Base-by-base conservation (phyloP, 2,329 filamentous ascomycete genomes). In the Trichoderma atrobrunneum region DNA sequence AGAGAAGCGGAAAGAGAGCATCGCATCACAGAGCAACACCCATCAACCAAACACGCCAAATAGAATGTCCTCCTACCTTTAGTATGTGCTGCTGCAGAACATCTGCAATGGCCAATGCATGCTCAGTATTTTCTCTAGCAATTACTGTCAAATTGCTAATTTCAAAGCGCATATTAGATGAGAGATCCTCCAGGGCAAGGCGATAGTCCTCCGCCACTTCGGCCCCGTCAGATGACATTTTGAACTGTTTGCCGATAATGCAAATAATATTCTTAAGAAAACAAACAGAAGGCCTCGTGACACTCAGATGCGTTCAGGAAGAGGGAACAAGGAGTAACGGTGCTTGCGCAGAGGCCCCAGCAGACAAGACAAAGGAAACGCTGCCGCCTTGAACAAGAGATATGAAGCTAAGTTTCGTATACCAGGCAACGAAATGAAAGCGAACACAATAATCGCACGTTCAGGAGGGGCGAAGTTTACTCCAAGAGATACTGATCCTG, bases 81-180 rank as follows among this genome's bases (percentile, higher is more conserved):
- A 94, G 91, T 82, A 99, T 98, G 80, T 99, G 96, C 75, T 95
- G 92, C 81, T 97, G 93, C 77, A 99, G 85, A 63, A 93, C 93
- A 78, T 93, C 90, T 21, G 96, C 95, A 78, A 99, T 98, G 75
- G 93, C 93, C 81, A 97, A 90, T 43, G 96, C 96, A 85, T 98
- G 93, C 83, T 97, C 94, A 76, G 95, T 98, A 79, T 97, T 97
- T 83, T 99, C 96, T 82, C 97, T 94, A 73, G 96, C 96, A 83
- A 99, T 98, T 81, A 97, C 91, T 74, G 96, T 99, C 84, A 99
- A 84, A 84, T 97, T 98, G 87, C 93, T 95, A 82, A 99, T 99
- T 84, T 98, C 95, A 83, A 94, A 94, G 79, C 94, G 92, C 83
- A 94, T 93, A 84, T 98, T 98, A 80, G 91, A 89, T 76, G 92